Percentiles rank a stretch among this genome's conserved stretches.
Evolutionary conservation across 2,329 filamentous ascomycete genomes (phyloP).

Genomic region (Pseudocercospora fuligena): DNA sequence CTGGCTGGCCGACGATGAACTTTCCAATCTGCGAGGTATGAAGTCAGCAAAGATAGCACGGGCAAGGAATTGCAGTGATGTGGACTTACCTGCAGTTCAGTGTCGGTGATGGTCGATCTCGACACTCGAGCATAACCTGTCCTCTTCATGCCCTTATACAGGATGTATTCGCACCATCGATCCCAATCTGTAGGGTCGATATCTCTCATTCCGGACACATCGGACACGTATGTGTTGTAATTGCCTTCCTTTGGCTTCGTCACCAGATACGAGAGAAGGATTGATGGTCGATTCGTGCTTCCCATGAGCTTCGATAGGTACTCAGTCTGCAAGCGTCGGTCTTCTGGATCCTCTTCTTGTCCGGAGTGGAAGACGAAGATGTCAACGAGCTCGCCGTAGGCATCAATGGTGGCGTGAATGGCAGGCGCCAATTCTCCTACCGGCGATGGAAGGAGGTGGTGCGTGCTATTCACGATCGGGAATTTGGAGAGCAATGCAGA

Average conservation of each 20-base stretch:
- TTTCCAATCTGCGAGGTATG: constrained; percentile 69
- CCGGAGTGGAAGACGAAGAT: constrained; percentile 99
- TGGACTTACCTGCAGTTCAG: constrained; percentile 78
- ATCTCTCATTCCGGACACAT: constrained; percentile 88
- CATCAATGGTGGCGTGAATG: constrained; percentile 93
- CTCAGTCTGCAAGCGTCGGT: constrained; percentile 81
- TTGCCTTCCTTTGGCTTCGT: constrained; percentile 90
- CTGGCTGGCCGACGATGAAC: constrained; percentile 78
- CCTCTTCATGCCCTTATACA: constrained; percentile 86
- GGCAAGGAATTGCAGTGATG: background rate
- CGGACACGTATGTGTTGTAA: constrained; percentile 93
- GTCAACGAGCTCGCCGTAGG: constrained; percentile 87
- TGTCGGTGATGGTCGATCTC: constrained; percentile 91
- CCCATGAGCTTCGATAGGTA: constrained; percentile 92
- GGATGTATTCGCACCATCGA: constrained; percentile 97
- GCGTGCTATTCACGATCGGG: constrained; percentile 94
- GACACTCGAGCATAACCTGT: constrained; percentile 90
- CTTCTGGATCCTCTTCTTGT: constrained; percentile 94
- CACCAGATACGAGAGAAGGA: constrained; percentile 90
- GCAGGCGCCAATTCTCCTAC: constrained; percentile 94
- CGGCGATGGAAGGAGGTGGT: constrained; percentile 90
- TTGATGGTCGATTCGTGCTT: constrained; percentile 74
- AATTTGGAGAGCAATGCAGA: constrained; percentile 93
- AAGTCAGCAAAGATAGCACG: constrained; percentile 19
- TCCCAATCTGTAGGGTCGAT: constrained; percentile 94